These are phyloP conservation scores for Gracilaria gracilis DNA, from an alignment of 23 red algal species.

Conservation along the genomic window DNA sequence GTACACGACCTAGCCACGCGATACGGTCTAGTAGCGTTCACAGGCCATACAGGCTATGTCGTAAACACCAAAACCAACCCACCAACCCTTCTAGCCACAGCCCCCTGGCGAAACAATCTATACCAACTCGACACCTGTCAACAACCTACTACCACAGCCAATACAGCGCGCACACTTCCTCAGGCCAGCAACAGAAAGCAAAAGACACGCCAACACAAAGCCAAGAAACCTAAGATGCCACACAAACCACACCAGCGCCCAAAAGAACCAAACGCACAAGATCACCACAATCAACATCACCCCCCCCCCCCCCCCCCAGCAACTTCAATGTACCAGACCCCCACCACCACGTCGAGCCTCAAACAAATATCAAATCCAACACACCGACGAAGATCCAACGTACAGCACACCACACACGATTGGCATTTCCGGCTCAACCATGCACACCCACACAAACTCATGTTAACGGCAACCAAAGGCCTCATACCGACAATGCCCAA, in stretches of 20 bases:
- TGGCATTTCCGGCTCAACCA: not conserved
- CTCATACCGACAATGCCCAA: not conserved
- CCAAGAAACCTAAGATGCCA: not conserved
- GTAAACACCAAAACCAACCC: not conserved
- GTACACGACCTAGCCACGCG: not conserved
- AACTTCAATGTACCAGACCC: not conserved
- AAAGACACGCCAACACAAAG: no score
- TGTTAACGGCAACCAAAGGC: not conserved
- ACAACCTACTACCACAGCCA: not conserved
- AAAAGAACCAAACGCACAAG: no score
- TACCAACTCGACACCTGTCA: not conserved
- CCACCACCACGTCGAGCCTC: not conserved
- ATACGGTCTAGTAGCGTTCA: constrained; percentile 19
- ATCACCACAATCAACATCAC: not conserved
- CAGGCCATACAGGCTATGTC: not conserved
- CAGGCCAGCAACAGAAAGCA: no score
- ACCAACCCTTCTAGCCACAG: not conserved
- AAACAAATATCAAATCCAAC: not conserved
- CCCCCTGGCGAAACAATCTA: not conserved
- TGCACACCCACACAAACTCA: not conserved
- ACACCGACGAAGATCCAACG: not conserved
- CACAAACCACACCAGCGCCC: not conserved
- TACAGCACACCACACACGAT: not conserved
- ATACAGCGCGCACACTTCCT: no score
- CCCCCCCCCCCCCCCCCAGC: no score